Conservation (phyloP, 495 filamentous ascomycete genomes). For the Thermochaetoides thermophila region DNA sequence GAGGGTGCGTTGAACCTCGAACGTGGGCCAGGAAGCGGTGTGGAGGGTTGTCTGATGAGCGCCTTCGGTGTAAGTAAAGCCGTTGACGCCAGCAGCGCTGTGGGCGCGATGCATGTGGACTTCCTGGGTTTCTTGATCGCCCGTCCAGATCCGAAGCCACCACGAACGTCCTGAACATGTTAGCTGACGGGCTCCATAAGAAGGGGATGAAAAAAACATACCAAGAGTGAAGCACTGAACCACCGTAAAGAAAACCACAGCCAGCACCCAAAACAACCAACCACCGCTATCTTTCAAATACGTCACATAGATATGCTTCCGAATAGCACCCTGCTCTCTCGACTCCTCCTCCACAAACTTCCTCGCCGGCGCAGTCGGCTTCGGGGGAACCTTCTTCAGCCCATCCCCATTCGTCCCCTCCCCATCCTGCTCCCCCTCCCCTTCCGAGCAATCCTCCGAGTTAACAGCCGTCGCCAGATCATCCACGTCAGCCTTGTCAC, state of each 20-base stretch:
- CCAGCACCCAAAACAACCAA: conserved; percentile 42
- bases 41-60: conserved; percentile 26
- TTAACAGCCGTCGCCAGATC: conserved; percentile 32
- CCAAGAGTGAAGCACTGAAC: conserved; percentile 37
- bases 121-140: conserved; percentile 19
- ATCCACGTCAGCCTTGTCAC: conserved; percentile 30
- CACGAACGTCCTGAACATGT: conserved; percentile 33
- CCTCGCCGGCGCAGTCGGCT: conserved; percentile 24
- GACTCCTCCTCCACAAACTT: conserved; percentile 66
- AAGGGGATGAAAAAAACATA: conserved; percentile 10
- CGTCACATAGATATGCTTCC: conserved; percentile 42
- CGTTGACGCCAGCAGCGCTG: conserved; percentile 13
- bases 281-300: conserved; percentile 57
- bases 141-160: conserved; percentile 61
- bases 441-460: conserved; percentile 21
- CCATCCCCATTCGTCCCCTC: conserved; percentile 20
- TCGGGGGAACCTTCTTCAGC: conserved; percentile 29
- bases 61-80: conserved; percentile 19
- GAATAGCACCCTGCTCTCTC: conserved; percentile 50
- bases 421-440: conserved; percentile 9
- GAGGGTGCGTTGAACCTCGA: conserved; percentile 21
- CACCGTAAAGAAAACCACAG: conserved; percentile 35
- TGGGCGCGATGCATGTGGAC: conserved; percentile 6
- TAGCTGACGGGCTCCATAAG: neutral
- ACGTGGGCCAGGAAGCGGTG: conserved; percentile 11